Conservation (phyloP, 441 rosid genomes). For the Mallotus repandus region DNA sequence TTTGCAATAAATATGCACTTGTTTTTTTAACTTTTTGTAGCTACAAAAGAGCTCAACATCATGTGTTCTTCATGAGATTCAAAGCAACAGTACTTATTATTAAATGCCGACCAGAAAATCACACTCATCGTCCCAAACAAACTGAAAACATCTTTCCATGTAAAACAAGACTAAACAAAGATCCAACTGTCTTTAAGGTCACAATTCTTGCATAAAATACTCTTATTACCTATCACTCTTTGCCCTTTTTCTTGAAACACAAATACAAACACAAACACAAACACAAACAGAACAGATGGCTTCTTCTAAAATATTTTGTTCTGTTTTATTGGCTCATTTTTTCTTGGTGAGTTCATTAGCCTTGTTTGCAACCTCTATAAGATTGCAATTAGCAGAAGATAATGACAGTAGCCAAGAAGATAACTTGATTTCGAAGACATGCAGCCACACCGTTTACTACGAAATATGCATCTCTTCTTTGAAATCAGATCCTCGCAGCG, state of each 20-base stretch:
- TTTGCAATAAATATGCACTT: neutral
- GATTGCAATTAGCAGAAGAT: neutral
- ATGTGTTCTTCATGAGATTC: neutral
- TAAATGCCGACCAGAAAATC: neutral
- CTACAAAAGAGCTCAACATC: neutral
- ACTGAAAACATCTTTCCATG: neutral
- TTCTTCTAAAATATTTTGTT: neutral
- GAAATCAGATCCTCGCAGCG: slow-evolving; percentile 24
- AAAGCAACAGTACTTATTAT: too few species aligned
- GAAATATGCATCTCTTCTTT: slow-evolving; percentile 22
- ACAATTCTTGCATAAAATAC: too few species aligned
- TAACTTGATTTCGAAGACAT: slow-evolving; percentile 23
- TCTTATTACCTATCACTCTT: too few species aligned
- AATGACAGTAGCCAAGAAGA: too few species aligned
- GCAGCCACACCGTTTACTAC: slow-evolving; percentile 19
- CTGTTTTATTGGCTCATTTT: neutral
- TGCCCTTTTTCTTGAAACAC: neutral
- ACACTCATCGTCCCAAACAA: neutral
- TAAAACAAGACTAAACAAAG: neutral
- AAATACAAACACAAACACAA: too few species aligned
- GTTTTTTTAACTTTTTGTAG: neutral
- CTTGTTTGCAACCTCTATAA: neutral
- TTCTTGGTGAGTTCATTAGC: neutral
- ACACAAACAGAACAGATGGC: slow-evolving; percentile 1
- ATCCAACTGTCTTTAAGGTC: neutral